phyloP scores from a whole-genome alignment of 345 rosid species.

The Aethionema arabicum region DNA sequence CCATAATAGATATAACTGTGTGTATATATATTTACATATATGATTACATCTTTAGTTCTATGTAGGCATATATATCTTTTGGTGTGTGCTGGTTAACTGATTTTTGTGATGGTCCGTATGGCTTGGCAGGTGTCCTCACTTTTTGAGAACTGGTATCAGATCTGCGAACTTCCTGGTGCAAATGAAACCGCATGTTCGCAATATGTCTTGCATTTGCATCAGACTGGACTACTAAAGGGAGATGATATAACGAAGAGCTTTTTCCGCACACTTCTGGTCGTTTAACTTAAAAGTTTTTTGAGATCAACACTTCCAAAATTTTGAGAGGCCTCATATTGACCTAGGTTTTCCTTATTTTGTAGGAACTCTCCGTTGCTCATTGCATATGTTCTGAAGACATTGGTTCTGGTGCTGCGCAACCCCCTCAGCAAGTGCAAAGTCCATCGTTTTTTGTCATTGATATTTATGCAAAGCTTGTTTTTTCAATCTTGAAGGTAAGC shows the following conservation, averaged over 20 bases:
- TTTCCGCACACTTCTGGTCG: slow-evolving; percentile 72
- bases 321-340: slow-evolving; percentile 7
- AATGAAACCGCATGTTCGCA: slow-evolving; percentile 64
- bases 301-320: background rate
- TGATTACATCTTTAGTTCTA: slow-evolving; percentile 18
- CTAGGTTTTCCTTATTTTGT: slow-evolving; percentile 13
- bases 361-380: slow-evolving; percentile 89
- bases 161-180: slow-evolving; percentile 75
- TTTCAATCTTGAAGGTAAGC: slow-evolving; percentile 66
- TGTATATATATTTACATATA: slow-evolving; percentile 11
- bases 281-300: background rate
- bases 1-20: background rate
- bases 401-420: slow-evolving; percentile 54
- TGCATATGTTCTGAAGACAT: slow-evolving; percentile 74
- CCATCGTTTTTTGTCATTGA: slow-evolving; percentile 83
- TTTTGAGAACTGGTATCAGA: slow-evolving; percentile 74
- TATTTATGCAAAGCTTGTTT: slow-evolving; percentile 79
- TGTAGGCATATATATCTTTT: slow-evolving; percentile 7
- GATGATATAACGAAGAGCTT: slow-evolving; percentile 84
- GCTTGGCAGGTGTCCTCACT: slow-evolving; percentile 60
- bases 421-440: slow-evolving; percentile 67
- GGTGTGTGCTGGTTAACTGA: background rate
- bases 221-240: slow-evolving; percentile 78
- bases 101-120: slow-evolving; percentile 3
- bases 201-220: slow-evolving; percentile 71